A percentile compares a stretch with the other conserved stretches of the same genome.
phyloP scores from a whole-genome alignment of 306 rosid genomes.

The Cucurbita pepo region DNA sequence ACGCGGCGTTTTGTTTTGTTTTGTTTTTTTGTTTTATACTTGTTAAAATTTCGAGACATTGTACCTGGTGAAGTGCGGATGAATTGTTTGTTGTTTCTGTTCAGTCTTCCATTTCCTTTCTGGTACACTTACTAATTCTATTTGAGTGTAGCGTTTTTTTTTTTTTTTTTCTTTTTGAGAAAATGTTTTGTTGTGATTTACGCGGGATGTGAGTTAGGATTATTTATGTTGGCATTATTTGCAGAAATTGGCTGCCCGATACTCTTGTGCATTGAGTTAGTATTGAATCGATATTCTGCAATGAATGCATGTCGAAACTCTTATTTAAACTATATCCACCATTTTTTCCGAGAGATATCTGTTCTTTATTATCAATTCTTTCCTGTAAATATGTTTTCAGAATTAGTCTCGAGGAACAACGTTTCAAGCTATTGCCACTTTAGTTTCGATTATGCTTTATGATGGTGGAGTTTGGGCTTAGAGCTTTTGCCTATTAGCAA shows the following conservation, averaged over 20 bases:
- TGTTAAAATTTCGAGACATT: neutral
- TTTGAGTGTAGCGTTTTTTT: neutral
- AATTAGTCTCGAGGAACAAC: neutral
- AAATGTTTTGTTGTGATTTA: neutral
- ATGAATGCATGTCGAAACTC: neutral
- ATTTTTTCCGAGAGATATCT: neutral
- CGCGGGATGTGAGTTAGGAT: neutral
- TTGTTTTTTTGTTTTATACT: neutral
- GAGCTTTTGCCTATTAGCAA: slow-evolving; percentile 18
- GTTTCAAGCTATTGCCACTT: slow-evolving; percentile 7
- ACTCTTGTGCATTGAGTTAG: neutral
- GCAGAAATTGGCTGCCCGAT: neutral
- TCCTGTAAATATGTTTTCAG: neutral
- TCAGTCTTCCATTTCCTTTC: neutral
- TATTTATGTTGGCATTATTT: neutral
- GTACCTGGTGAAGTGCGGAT: neutral
- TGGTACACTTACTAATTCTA: neutral
- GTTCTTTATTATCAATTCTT: slow-evolving; percentile 3
- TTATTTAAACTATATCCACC: neutral
- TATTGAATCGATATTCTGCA: neutral
- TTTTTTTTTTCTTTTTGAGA: neutral
- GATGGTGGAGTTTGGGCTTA: slow-evolving; percentile 14
- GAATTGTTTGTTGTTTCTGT: neutral
- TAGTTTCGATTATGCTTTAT: slow-evolving; percentile 13
- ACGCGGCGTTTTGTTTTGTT: neutral